Base-by-base conservation (phyloP, 495 filamentous ascomycete genomes). In the Penicillium lividum region DNA sequence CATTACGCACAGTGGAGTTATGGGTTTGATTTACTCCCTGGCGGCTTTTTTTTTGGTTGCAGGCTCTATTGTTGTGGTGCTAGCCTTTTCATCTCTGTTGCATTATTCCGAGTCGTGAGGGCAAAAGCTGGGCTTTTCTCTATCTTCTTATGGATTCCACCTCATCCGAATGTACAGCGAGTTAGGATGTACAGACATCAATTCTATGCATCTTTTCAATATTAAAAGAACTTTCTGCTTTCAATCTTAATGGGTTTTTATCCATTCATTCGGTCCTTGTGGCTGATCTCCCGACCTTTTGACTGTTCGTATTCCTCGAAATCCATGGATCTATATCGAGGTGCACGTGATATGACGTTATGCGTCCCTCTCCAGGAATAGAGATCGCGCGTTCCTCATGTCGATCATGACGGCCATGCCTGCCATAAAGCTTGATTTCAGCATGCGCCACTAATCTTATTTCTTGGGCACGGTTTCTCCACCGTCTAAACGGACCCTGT, bases 311-410 rank as follows among this genome's bases (percentile, higher is more conserved):
- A 36, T 15, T 36, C 22, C 22, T 43, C 29, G 25, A 38, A 9
- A 45, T 27, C 48, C 55, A 45, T 59, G 57, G 57, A 33, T 60
- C 34, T 54, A 38, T 51, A 54, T 29, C 18, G 18, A 18, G 34
- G 13, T 16, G 5, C 64, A 66, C 64, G 60, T 66, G 64, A 60
- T 13, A 63, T 68, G 62, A 68, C 62, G 59, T 60, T 44, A 46
- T 8, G n/a, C 47, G 22, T 45, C 42, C 31, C 27, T 11, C 30
- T 9, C 52, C 4, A 11, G 38, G 3, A 5, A 13, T 2, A 13
- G 4, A 10, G 16, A 33, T 58, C 47, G 49, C 30, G 47, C 30
- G 27, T 31, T 44, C 16, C 13, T 44, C 28, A 9, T 30, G 60
- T 34, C 58, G 59, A 64, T 64, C 61, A 60, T 62, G 65, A 67